A percentile compares a stretch with the other conserved stretches of the same genome.
phyloP scores from a whole-genome alignment of 202 grass and related monocot genomes.

The Bolboschoenoplectus hybrid region DNA sequence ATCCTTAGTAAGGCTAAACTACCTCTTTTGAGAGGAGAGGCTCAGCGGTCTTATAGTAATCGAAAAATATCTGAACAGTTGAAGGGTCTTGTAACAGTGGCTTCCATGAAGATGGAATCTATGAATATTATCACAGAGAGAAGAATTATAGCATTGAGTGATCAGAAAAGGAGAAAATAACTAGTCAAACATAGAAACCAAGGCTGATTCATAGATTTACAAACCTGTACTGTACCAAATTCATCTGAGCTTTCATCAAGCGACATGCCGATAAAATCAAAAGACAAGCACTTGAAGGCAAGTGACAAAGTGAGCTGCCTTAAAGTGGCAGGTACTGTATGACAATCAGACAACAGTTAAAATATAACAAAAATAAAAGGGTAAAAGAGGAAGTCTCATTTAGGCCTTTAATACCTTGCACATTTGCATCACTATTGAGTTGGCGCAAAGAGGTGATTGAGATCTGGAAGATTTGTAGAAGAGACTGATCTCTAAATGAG shows the following conservation, averaged over 20 bases:
- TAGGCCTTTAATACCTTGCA: constrained; percentile 50
- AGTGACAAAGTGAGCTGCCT: constrained; percentile 79
- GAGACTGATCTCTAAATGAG: constrained; percentile 91
- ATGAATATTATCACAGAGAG: constrained; percentile 41
- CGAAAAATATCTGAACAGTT: constrained; percentile 95
- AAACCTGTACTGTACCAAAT: constrained; percentile 97
- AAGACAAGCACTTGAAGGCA: constrained; percentile 94
- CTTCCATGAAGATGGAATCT: constrained; percentile 97
- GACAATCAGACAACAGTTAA: constrained; percentile 38
- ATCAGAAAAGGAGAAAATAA: constrained; percentile 16
- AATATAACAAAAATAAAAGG: neutral
- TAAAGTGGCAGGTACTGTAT: constrained; percentile 70
- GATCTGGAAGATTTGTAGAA: constrained; percentile 98
- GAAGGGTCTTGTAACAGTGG: constrained; percentile 89
- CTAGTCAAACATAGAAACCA: constrained; percentile 30
- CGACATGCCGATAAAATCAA: constrained; percentile 94
- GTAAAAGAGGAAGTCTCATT: constrained; percentile 1
- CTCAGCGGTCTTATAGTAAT: constrained; percentile 91
- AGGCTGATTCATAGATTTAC: constrained; percentile 34
- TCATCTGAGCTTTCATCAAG: constrained; percentile 99
- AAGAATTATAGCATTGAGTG: constrained; percentile 13
- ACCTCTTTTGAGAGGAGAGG: constrained; percentile 89
- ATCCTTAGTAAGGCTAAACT: constrained; percentile 28
- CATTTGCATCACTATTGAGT: constrained; percentile 82
- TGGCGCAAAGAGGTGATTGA: constrained; percentile 88